phyloP scores from a whole-genome alignment of 768 basidiomycete genomes.

The Leccinum longicurvipes region DNA sequence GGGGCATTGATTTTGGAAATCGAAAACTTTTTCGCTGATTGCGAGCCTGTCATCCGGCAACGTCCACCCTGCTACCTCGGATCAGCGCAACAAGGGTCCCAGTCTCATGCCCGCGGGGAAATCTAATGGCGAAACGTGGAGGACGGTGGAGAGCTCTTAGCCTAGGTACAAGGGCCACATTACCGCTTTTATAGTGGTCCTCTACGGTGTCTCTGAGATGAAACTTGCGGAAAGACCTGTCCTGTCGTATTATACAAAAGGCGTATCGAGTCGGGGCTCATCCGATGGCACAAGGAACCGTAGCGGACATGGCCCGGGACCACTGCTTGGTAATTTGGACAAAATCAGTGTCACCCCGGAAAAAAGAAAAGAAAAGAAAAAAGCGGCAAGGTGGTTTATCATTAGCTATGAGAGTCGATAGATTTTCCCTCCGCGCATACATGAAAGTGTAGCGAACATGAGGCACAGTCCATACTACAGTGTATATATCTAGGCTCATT shows the following conservation, averaged over 20 bases:
- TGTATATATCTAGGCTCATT: constrained; percentile 10
- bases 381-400: background rate
- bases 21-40: background rate
- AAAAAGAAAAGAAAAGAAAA: background rate
- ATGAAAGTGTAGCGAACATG: background rate
- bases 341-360: background rate
- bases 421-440: background rate
- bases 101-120: constrained; percentile 10
- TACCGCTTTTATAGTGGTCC: constrained; percentile 18
- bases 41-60: background rate
- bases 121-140: constrained; percentile 10
- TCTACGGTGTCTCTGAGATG: constrained; percentile 6
- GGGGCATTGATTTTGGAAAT: constrained; percentile 15
- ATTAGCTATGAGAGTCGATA: background rate
- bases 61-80: background rate
- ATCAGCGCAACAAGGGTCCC: constrained; percentile 2
- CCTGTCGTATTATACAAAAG: constrained; percentile 9
- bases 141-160: constrained; percentile 13
- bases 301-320: constrained; percentile 13
- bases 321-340: constrained; percentile 9
- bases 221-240: constrained; percentile 7
- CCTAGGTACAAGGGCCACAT: constrained; percentile 10
- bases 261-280: constrained; percentile 6
- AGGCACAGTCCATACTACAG: constrained; percentile 6
- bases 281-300: constrained; percentile 6